These are phyloP conservation scores for Lecanicillium sp. DNA, from an alignment of 2,329 filamentous ascomycete genomes.

Conservation along the genomic window DNA sequence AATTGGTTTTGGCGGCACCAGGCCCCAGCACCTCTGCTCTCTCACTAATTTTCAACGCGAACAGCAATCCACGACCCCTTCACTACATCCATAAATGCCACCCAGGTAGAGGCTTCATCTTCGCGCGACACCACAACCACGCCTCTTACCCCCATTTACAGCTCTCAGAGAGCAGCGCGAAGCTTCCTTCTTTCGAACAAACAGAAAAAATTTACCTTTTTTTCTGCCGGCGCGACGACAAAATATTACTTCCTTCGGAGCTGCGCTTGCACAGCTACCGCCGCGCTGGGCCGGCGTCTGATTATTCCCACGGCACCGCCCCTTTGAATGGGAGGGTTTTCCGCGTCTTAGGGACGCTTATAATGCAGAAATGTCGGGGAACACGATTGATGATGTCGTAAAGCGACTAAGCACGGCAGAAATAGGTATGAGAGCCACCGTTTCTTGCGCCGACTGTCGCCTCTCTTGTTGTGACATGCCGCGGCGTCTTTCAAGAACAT, in stretches of 20 bases:
- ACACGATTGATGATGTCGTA: slow-evolving; percentile 57
- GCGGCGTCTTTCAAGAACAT: neutral
- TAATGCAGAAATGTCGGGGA: slow-evolving; percentile 55
- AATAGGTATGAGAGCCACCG: slow-evolving; percentile 36
- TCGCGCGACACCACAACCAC: slow-evolving; percentile 5
- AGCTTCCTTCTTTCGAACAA: too few relatives aligned
- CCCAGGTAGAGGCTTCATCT: neutral
- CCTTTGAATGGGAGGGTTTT: slow-evolving; percentile 30
- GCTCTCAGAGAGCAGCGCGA: slow-evolving; percentile 20
- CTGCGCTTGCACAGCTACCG: slow-evolving; percentile 10
- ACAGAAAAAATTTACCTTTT: too few relatives aligned
- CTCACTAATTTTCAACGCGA: slow-evolving; percentile 36
- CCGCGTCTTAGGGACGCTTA: slow-evolving; percentile 33
- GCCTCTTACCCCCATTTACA: neutral
- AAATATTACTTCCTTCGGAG: slow-evolving; percentile 15
- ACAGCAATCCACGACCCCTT: slow-evolving; percentile 3
- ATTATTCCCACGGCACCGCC: slow-evolving; percentile 13
- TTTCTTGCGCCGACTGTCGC: neutral
- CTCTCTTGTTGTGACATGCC: neutral
- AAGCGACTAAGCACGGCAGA: slow-evolving; percentile 53
- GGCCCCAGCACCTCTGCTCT: slow-evolving; percentile 32
- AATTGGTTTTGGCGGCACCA: slow-evolving; percentile 34
- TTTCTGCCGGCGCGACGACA: neutral
- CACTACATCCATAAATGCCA: slow-evolving; percentile 13
- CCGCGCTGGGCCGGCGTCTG: slow-evolving; percentile 10